A percentile compares a stretch with the other conserved stretches of the same genome.
These are phyloP conservation scores for Lentinus brumalis DNA, from an alignment of 768 basidiomycete species.

Conservation along the genomic window DNA sequence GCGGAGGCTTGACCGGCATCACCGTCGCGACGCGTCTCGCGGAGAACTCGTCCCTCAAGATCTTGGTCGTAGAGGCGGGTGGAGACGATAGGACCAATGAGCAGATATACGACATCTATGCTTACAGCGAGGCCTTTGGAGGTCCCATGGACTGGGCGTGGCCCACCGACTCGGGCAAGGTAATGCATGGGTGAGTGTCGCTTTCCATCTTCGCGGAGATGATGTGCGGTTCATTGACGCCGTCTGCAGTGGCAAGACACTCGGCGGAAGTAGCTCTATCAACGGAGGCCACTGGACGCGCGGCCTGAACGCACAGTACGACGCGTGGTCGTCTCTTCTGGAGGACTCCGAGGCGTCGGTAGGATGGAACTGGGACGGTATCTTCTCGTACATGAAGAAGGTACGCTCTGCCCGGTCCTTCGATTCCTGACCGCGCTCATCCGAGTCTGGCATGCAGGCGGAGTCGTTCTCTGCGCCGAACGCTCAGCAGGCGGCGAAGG, in stretches of 20 bases:
- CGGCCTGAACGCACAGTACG: constrained; percentile 1
- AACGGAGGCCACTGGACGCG: constrained; percentile 1
- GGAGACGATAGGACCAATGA: constrained; percentile 46
- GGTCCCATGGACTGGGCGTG: constrained; percentile 38
- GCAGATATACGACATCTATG: constrained; percentile 47
- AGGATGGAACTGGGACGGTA: constrained; percentile 27
- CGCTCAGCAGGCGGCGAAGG: constrained; percentile 44
- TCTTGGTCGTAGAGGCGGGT: constrained; percentile 15
- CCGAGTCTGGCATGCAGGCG: constrained; percentile 34
- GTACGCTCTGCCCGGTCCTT: not conserved
- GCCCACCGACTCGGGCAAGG: not conserved
- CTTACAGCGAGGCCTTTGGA: constrained; percentile 45
- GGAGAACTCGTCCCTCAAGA: constrained; percentile 6
- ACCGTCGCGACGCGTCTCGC: constrained; percentile 16
- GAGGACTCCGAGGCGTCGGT: not conserved
- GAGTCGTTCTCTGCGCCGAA: constrained; percentile 52
- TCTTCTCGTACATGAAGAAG: constrained; percentile 28
- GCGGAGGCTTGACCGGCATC: constrained; percentile 7
- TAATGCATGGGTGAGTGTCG: constrained; percentile 33
- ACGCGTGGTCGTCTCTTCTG: constrained; percentile 20
- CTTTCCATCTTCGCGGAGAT: not conserved
- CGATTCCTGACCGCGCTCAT: too few relatives aligned
- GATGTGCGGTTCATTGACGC: not conserved
- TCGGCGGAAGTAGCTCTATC: constrained; percentile 34
- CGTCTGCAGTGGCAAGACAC: constrained; percentile 44